A percentile compares a stretch with the other conserved stretches of the same genome.
phyloP scores from a whole-genome alignment of 495 filamentous ascomycete species.

The Annulohypoxylon maeteangense region DNA sequence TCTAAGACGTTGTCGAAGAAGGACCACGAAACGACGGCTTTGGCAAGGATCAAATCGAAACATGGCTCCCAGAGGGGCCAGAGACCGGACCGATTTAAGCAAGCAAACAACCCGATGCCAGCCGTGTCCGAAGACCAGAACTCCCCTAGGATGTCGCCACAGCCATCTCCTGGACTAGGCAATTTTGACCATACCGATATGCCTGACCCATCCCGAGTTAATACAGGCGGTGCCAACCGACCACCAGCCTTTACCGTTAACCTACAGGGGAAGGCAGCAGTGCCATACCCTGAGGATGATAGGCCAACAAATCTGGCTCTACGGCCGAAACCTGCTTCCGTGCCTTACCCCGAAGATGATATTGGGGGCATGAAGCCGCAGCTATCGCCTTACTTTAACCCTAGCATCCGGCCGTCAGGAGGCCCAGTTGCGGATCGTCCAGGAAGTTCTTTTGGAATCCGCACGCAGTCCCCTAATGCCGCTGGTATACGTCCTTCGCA shows the following conservation, averaged over 20 bases:
- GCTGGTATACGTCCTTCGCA: slow-evolving; percentile 37
- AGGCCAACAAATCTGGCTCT: slow-evolving; percentile 55
- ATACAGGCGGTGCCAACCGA: slow-evolving; percentile 57
- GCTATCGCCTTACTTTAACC: slow-evolving; percentile 51
- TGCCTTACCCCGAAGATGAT: slow-evolving; percentile 67
- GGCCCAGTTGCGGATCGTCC: slow-evolving; percentile 66
- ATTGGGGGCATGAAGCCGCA: slow-evolving; percentile 43
- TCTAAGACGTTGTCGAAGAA: slow-evolving; percentile 87
- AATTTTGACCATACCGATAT: slow-evolving; percentile 64
- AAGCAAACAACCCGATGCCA: slow-evolving; percentile 58
- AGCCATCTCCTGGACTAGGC: slow-evolving; percentile 49
- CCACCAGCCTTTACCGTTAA: slow-evolving; percentile 60
- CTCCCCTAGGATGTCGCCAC: slow-evolving; percentile 44
- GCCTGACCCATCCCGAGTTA: slow-evolving; percentile 69
- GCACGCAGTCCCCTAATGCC: slow-evolving; percentile 45
- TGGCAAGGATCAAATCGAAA: slow-evolving; percentile 89
- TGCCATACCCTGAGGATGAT: slow-evolving; percentile 74
- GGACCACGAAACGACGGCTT: slow-evolving; percentile 92
- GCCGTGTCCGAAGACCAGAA: slow-evolving; percentile 57
- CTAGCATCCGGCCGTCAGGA: slow-evolving; percentile 49
- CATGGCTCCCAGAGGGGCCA: slow-evolving; percentile 85
- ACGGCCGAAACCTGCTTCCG: slow-evolving; percentile 51
- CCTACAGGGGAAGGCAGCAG: slow-evolving; percentile 61
- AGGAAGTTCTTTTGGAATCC: slow-evolving; percentile 74
- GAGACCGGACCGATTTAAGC: slow-evolving; percentile 72